Conservation (phyloP, 192 early-diverging fungal genomes). For the Spizellomyces sp. region DNA sequence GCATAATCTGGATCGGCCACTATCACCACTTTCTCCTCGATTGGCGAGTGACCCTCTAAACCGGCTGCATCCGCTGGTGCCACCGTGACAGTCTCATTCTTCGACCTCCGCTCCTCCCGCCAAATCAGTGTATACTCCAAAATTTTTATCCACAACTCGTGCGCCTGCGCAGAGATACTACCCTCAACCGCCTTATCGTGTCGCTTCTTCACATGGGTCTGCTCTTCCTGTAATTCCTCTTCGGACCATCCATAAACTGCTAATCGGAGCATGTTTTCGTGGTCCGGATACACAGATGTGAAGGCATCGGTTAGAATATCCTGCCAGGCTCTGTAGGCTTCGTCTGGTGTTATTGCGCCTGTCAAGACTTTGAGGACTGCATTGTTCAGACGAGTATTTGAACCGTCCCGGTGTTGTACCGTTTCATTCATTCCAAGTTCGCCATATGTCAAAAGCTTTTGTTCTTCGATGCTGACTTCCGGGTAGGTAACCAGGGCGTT, state of each 20-base stretch:
- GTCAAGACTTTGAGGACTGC: background rate
- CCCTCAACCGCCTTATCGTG: background rate
- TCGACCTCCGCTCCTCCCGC: too few species aligned
- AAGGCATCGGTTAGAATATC: background rate
- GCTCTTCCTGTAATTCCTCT: constrained; percentile 5
- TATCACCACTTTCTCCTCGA: too few species aligned
- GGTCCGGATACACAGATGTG: background rate
- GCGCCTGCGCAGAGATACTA: background rate
- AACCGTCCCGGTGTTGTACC: too few species aligned
- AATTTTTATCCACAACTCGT: background rate
- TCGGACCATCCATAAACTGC: constrained; percentile 4
- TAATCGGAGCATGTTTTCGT: background rate
- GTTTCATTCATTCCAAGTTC: too few species aligned
- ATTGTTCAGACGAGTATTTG: too few species aligned
- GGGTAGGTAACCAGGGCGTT: too few species aligned
- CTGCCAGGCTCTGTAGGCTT: background rate
- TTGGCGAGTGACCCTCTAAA: too few species aligned
- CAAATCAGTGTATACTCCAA: background rate
- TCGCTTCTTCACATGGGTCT: constrained; percentile 1
- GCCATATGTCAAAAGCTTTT: too few species aligned
- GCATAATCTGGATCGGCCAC: too few species aligned
- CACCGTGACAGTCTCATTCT: too few species aligned
- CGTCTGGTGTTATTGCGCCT: background rate
- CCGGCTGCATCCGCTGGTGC: too few species aligned
- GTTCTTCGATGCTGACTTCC: too few species aligned